Conservation (phyloP, 495 filamentous ascomycete species). For the Tuber melanosporum region DNA sequence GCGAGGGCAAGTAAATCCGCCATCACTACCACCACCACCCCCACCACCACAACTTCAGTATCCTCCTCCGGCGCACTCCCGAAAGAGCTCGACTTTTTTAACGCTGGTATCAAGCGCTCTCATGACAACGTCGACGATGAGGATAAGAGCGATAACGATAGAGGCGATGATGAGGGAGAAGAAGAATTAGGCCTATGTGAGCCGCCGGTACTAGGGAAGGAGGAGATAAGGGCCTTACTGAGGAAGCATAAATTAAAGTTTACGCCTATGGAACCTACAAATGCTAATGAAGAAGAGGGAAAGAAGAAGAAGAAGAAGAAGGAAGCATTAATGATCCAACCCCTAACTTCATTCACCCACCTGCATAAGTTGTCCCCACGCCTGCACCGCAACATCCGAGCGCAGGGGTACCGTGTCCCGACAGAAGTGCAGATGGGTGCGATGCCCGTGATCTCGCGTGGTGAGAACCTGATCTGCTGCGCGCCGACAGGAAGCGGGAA, state of each 20-base stretch:
- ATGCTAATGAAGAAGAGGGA: conserved; percentile 41
- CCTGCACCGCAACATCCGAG: conserved; percentile 69
- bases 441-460: conserved; percentile 59
- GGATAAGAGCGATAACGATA: conserved; percentile 5
- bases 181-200: conserved; percentile 14
- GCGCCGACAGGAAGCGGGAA: conserved; percentile 98
- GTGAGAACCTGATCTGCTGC: conserved; percentile 64
- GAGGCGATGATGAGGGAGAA: conserved; percentile 11
- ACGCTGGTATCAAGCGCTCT: conserved; percentile 11
- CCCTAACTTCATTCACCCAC: conserved; percentile 63
- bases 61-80: conserved; percentile 10
- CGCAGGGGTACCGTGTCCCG: conserved; percentile 75
- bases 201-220: conserved; percentile 11
- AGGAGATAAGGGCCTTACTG: conserved; percentile 64
- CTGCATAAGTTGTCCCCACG: conserved; percentile 62
- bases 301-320: conserved; percentile 55
- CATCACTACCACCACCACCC: background rate
- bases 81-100: conserved; percentile 37
- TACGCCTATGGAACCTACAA: conserved; percentile 52
- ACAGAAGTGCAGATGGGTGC: conserved; percentile 90
- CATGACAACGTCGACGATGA: background rate
- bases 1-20: conserved; percentile 16
- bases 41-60: conserved; percentile 8
- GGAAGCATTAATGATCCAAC: conserved; percentile 58
- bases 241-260: conserved; percentile 83